Evolutionary conservation across 2,329 filamentous ascomycete genomes (phyloP).

Genomic region (Tolypocladium paradoxum): DNA sequence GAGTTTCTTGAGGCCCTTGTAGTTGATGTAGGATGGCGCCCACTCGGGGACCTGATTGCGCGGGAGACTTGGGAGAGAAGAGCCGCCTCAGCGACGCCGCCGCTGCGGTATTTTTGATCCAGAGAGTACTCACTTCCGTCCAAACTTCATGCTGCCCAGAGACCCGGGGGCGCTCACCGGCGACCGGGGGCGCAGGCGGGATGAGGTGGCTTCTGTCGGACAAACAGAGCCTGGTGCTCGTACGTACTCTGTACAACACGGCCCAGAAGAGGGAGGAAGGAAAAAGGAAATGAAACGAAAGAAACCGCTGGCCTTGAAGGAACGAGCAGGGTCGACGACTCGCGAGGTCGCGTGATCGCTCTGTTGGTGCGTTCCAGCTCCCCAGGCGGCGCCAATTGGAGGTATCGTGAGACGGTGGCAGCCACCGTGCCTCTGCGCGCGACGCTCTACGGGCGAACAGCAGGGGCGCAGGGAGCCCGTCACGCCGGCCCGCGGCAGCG

Average conservation of each 20-base stretch:
- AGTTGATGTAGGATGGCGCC: constrained; percentile 77
- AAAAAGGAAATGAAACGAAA: background rate
- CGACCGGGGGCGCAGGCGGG: background rate
- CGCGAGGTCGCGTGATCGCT: constrained; percentile 10
- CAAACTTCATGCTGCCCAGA: constrained; percentile 44
- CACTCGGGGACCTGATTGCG: constrained; percentile 82
- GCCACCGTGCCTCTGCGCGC: background rate
- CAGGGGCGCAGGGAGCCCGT: background rate
- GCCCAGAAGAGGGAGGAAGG: no score
- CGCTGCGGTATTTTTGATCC: no score
- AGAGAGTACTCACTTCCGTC: constrained; percentile 41
- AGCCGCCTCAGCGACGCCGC: constrained; percentile 7
- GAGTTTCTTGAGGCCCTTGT: constrained; percentile 88
- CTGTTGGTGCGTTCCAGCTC: background rate
- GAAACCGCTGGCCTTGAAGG: background rate
- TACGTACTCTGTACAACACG: background rate
- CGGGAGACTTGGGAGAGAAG: constrained; percentile 41
- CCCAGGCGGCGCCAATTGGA: constrained; percentile 1
- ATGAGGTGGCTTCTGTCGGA: background rate
- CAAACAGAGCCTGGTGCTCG: background rate
- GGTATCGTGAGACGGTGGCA: constrained; percentile 7
- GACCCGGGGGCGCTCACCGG: background rate
- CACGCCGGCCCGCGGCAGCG: background rate
- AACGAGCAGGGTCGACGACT: background rate
- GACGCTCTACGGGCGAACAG: background rate